A percentile compares a stretch with the other conserved stretches of the same genome.
Evolutionary conservation across 306 rosid genomes (phyloP).

Genomic region (Purshia tridentata): DNA sequence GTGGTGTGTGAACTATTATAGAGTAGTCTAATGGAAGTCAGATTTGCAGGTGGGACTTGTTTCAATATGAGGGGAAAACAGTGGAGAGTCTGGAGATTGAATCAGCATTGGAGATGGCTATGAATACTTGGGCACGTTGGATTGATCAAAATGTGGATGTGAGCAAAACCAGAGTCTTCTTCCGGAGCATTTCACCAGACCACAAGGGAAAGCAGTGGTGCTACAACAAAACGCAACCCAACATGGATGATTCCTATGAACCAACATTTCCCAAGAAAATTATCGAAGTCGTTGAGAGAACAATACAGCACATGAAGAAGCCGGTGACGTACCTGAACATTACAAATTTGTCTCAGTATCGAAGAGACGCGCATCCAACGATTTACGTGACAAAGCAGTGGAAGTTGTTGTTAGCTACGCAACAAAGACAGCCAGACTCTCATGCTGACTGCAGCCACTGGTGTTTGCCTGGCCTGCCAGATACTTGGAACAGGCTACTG

Average conservation of each 20-base stretch:
- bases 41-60: conserved; percentile 35
- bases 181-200: conserved; percentile 48
- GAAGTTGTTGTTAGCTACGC: conserved; percentile 14
- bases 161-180: conserved; percentile 32
- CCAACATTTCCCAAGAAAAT: conserved; percentile 12
- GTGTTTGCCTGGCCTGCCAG: conserved; percentile 53
- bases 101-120: conserved; percentile 34
- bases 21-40: not conserved
- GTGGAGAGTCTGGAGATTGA: conserved; percentile 28
- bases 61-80: conserved; percentile 24
- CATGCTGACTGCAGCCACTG: conserved; percentile 46
- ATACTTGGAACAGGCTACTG: conserved; percentile 48
- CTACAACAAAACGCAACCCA: conserved; percentile 32
- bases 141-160: conserved; percentile 32
- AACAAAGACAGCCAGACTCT: conserved; percentile 5
- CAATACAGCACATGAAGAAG: conserved; percentile 28
- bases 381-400: conserved; percentile 19
- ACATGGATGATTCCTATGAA: conserved; percentile 20
- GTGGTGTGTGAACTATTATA: not conserved
- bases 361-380: conserved; percentile 40
- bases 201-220: conserved; percentile 49
- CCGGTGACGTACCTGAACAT: conserved; percentile 44
- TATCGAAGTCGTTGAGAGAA: conserved; percentile 26
- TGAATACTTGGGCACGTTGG: conserved; percentile 48
- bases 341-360: conserved; percentile 31